phyloP scores from a whole-genome alignment of 176 grass and related monocot genomes.

The Carex cristatella region DNA sequence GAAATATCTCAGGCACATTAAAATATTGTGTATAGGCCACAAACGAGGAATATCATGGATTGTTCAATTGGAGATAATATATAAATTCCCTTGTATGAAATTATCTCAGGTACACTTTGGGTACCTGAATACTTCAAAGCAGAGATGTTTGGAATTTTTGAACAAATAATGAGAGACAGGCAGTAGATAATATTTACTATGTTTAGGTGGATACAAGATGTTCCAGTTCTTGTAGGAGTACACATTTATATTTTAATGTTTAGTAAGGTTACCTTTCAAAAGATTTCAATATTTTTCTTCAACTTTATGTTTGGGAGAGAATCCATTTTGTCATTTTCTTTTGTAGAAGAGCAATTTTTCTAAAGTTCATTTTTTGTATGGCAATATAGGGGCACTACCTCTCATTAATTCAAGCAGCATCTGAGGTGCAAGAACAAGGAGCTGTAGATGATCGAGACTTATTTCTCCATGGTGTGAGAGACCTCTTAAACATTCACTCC shows the following conservation, averaged over 20 bases:
- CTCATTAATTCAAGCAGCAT: conserved; percentile 56
- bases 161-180: neutral
- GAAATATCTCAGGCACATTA: neutral
- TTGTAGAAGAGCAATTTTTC: neutral
- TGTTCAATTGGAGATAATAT: neutral
- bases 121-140: neutral
- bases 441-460: conserved; percentile 79
- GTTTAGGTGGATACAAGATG: neutral
- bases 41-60: neutral
- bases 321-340: neutral
- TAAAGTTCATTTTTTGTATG: conserved; percentile 9
- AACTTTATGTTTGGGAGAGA: neutral
- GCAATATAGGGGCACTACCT: conserved; percentile 50
- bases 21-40: neutral
- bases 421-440: conserved; percentile 69
- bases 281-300: neutral
- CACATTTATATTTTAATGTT: neutral
- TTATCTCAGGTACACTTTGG: neutral
- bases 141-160: neutral
- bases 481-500: conserved; percentile 70
- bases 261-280: neutral
- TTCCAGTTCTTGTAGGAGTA: neutral
- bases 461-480: conserved; percentile 66
- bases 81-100: neutral
- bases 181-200: neutral